Conservation (phyloP, 2,329 filamentous ascomycete genomes). For the Neoascochyta sp. region DNA sequence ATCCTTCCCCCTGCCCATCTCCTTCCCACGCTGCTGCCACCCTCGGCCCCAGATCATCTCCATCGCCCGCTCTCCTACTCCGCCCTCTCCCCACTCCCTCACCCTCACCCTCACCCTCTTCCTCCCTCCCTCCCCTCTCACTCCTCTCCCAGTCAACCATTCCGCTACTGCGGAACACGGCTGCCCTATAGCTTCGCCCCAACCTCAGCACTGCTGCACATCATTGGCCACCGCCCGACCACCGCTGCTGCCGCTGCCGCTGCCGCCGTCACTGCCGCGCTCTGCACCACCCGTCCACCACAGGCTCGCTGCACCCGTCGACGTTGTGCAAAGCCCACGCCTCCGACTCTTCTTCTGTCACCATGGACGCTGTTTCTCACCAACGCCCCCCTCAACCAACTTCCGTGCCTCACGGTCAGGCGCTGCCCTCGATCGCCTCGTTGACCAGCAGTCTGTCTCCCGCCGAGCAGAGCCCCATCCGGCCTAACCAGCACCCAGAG, state of each 20-base stretch:
- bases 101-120: neutral
- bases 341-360: slow-evolving; percentile 4
- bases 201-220: slow-evolving; percentile 10
- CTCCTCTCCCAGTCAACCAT: slow-evolving; percentile 7
- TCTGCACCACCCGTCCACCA: slow-evolving; percentile 22
- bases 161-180: slow-evolving; percentile 6
- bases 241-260: too few relatives aligned
- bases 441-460: slow-evolving; percentile 34
- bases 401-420: slow-evolving; percentile 31
- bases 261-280: too few relatives aligned
- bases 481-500: slow-evolving; percentile 33
- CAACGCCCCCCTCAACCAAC: slow-evolving; percentile 21
- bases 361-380: slow-evolving; percentile 32
- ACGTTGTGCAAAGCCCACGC: slow-evolving; percentile 14
- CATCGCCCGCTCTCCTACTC: neutral
- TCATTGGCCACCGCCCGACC: slow-evolving; percentile 18
- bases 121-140: slow-evolving; percentile 5
- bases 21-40: slow-evolving; percentile 16
- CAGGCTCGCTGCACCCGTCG: slow-evolving; percentile 7
- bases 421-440: slow-evolving; percentile 39
- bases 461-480: slow-evolving; percentile 33
- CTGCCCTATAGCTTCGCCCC: slow-evolving; percentile 7
- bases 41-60: slow-evolving; percentile 6
- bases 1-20: slow-evolving; percentile 6
- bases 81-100: slow-evolving; percentile 1